phyloP scores from a whole-genome alignment of 2,329 filamentous ascomycete genomes.

The Bimuria novae-zelandiae region DNA sequence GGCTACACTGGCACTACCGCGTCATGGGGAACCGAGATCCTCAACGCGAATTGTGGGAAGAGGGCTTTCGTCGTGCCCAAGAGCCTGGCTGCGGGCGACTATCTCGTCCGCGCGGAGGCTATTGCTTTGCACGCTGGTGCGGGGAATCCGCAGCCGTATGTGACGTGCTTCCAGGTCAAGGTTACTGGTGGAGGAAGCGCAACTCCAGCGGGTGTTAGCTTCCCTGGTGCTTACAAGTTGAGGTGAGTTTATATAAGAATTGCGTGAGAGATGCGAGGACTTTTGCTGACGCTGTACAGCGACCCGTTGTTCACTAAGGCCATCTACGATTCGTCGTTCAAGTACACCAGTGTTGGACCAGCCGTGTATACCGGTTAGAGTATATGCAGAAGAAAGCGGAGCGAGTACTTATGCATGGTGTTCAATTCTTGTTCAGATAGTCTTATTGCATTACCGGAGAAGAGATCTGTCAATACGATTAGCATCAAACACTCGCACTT shows the following conservation, averaged over 20 bases:
- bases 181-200: conserved; percentile 42
- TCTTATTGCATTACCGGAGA: conserved; percentile 2
- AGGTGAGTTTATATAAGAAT: conserved; percentile 13
- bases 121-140: conserved; percentile 43
- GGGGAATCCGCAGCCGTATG: conserved; percentile 39
- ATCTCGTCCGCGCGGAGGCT: conserved; percentile 41
- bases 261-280: not conserved
- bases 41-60: conserved; percentile 47
- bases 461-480: conserved; percentile 1
- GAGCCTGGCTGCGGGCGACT: conserved; percentile 38
- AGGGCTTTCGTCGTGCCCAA: conserved; percentile 42
- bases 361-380: conserved; percentile 39
- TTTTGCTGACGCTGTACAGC: conserved; percentile 16
- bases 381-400: not conserved
- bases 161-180: conserved; percentile 46
- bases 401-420: not conserved
- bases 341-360: conserved; percentile 42
- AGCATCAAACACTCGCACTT: conserved; percentile 4
- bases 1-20: conserved; percentile 43
- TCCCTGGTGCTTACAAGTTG: conserved; percentile 42
- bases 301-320: conserved; percentile 41
- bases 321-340: conserved; percentile 40
- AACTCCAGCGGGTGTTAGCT: conserved; percentile 38
- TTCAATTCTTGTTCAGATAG: not conserved
- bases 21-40: conserved; percentile 45